Conservation (phyloP, 1,284 basidiomycete genomes). For the Anthracocystis walkeri region DNA sequence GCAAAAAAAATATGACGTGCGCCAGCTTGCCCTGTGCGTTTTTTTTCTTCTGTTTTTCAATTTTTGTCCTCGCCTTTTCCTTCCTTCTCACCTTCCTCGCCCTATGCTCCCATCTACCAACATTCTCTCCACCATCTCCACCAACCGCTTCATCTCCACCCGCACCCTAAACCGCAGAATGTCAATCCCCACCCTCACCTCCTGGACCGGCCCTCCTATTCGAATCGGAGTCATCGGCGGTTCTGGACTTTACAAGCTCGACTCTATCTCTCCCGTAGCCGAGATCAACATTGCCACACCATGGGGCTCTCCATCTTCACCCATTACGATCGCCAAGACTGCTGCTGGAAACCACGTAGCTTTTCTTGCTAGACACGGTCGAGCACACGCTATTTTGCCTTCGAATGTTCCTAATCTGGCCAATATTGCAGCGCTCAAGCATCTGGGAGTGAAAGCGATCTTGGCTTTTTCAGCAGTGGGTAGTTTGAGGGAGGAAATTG, state of each 20-base stretch:
- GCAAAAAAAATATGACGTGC: constrained; percentile 23
- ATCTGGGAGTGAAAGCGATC: constrained; percentile 86
- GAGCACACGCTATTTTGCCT: constrained; percentile 75
- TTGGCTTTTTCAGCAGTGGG: constrained; percentile 96
- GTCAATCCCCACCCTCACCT: constrained; percentile 19
- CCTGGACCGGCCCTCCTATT: constrained; percentile 56
- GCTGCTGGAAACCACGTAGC: constrained; percentile 82
- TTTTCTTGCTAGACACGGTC: constrained; percentile 91
- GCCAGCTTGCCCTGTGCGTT: constrained; percentile 10
- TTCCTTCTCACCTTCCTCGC: constrained; percentile 5
- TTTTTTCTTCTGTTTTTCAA: constrained; percentile 6
- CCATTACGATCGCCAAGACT: constrained; percentile 86
- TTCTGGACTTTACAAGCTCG: constrained; percentile 67
- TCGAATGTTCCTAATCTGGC: constrained; percentile 77
- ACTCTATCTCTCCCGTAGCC: constrained; percentile 61
- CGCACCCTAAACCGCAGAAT: constrained; percentile 18
- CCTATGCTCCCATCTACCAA: background rate
- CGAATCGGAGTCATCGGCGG: constrained; percentile 66
- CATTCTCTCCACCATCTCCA: background rate
- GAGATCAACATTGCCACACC: constrained; percentile 73
- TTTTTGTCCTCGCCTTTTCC: constrained; percentile 13
- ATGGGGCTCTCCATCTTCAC: constrained; percentile 92
- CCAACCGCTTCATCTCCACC: background rate
- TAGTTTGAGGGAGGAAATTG: constrained; percentile 91
- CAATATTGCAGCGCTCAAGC: constrained; percentile 95